Evolutionary conservation across 208 protist genomes (phyloP), one percentile per base, ranked within the genome.

Genomic region (Naegleria lovaniensis): DNA sequence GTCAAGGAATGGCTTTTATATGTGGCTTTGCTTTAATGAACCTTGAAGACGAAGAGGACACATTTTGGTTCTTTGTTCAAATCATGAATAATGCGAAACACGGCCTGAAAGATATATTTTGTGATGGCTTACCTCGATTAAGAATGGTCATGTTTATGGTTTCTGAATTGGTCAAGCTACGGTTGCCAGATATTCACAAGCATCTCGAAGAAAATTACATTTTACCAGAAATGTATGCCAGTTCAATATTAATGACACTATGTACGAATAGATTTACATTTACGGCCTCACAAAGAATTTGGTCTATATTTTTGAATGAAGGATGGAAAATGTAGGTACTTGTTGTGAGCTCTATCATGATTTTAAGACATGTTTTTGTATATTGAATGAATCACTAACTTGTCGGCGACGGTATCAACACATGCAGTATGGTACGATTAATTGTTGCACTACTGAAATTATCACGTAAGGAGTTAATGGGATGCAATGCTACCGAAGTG

Each of bases 1-100:
- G 95, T 76, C 97, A 98, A 85, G 97, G 97, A 43, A 97, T 98
- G 96, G 95, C 92, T 52, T 98, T 97, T 91, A 90, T 98, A 55
- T 96, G 94, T 7, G 95, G 94, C 0, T 97, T 96, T 29, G 92
- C 97, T 15, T 92, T 97, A 33, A 83, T 97, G 16, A 41, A 67
- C 13, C 93, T 96, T 84, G 91, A 97, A n/a, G 90, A 94, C 76
- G 97, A 98, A 93, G 94, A 97, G 90, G 91, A 93, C 55, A 93
- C 94, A 15, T 98, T 97, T 89, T 97, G 96, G 94, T 93, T 93
- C 25, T 96, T 98, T 89, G 93, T 94, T 22, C 93, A 94, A 5
- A 85, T 98, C 16, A 97, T 98, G 96, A 92, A 97, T 59, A 41
- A 94, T 38, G 38, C 11, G 25, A 39, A 43, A 43, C 38, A 85